phyloP scores from a whole-genome alignment of 306 rosid genomes.

The Castanea crenata region DNA sequence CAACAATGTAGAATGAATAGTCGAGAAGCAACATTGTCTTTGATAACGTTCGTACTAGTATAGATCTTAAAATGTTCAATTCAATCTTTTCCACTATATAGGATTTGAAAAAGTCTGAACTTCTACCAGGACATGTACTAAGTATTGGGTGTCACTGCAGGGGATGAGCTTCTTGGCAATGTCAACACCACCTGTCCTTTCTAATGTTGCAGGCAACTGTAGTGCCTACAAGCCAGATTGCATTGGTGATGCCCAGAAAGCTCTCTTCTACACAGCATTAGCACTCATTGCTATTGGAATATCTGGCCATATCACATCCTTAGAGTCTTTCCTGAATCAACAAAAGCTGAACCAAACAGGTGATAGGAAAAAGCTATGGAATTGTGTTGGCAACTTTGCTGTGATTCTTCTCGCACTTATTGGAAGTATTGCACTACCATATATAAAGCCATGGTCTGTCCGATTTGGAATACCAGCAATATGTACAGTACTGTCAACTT shows the following conservation, averaged over 20 bases:
- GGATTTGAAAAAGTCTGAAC: too few relatives aligned
- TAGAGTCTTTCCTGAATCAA: not conserved
- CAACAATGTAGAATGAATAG: too few relatives aligned
- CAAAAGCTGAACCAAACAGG: not conserved
- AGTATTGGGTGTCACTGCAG: conserved; percentile 6
- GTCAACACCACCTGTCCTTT: conserved; percentile 3
- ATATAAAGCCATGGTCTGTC: conserved; percentile 27
- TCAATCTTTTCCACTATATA: too few relatives aligned
- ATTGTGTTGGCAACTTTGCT: not conserved
- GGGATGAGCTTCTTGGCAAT: conserved; percentile 11
- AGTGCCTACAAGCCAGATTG: not conserved
- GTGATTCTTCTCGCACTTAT: not conserved
- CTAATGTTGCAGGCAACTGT: not conserved
- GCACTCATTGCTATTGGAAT: conserved; percentile 3
- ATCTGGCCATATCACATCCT: not conserved
- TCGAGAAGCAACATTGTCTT: too few relatives aligned
- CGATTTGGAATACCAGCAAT: conserved; percentile 26
- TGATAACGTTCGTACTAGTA: too few relatives aligned
- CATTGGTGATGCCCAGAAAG: not conserved
- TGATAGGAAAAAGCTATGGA: too few relatives aligned
- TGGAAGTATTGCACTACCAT: conserved; percentile 22
- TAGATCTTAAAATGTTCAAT: too few relatives aligned
- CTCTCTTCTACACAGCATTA: not conserved
- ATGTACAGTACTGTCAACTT: conserved; percentile 4
- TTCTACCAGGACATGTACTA: not conserved